Conservation (phyloP, 1,284 basidiomycete genomes). For the Moesziomyces aphidis region DNA sequence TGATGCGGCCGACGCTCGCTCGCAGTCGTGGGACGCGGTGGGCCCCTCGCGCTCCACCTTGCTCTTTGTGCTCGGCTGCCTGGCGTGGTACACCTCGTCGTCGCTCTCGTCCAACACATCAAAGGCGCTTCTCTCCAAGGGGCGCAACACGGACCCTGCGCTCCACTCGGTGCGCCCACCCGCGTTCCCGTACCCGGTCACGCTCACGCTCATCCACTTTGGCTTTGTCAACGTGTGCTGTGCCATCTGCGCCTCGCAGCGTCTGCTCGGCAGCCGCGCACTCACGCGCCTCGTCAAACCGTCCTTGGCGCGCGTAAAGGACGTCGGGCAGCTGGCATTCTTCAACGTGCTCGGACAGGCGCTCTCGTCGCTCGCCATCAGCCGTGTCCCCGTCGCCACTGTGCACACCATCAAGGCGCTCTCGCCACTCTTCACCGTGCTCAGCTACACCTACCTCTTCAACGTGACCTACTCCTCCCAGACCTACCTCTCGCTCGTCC, state of each 20-base stretch:
- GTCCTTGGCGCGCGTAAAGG: slow-evolving; percentile 78
- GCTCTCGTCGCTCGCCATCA: slow-evolving; percentile 95
- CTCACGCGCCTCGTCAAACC: slow-evolving; percentile 71
- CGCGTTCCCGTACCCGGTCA: slow-evolving; percentile 84
- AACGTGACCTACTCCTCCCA: slow-evolving; percentile 89
- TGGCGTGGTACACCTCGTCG: slow-evolving; percentile 73
- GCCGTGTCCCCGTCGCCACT: slow-evolving; percentile 93
- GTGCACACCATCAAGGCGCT: slow-evolving; percentile 90
- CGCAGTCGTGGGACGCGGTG: neutral
- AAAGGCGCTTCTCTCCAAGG: slow-evolving; percentile 78
- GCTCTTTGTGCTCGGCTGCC: slow-evolving; percentile 55
- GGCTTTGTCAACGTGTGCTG: slow-evolving; percentile 91
- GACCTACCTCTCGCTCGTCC: slow-evolving; percentile 94
- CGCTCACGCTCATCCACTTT: slow-evolving; percentile 97
- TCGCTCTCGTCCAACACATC: slow-evolving; percentile 89
- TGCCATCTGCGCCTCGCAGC: slow-evolving; percentile 71
- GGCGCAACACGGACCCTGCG: neutral
- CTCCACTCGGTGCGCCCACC: slow-evolving; percentile 54
- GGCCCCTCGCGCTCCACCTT: slow-evolving; percentile 30
- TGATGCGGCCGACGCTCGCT: neutral
- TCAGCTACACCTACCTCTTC: slow-evolving; percentile 91
- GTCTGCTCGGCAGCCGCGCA: slow-evolving; percentile 42
- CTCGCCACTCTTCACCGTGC: slow-evolving; percentile 95
- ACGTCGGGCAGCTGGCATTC: slow-evolving; percentile 89
- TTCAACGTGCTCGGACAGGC: slow-evolving; percentile 96